These are phyloP conservation scores for Daphne laureola DNA, from an alignment of 441 rosid species.

Conservation along the genomic window DNA sequence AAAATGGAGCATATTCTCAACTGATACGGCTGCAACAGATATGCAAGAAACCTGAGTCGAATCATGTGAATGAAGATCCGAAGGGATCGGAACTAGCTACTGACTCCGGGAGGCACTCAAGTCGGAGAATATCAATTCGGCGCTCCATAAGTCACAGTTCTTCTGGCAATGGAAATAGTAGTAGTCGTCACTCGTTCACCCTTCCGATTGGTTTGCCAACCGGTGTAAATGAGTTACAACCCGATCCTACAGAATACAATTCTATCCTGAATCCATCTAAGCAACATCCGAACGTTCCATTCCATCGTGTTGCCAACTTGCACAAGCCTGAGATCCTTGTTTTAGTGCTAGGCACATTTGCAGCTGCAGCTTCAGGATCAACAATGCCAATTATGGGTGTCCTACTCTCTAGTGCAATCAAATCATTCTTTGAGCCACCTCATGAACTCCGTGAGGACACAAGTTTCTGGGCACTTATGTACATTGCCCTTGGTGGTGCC, in stretches of 20 bases:
- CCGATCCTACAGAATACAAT: background rate
- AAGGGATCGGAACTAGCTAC: slow-evolving; percentile 18
- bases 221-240: background rate
- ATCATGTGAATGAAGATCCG: slow-evolving; percentile 19
- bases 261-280: slow-evolving; percentile 16
- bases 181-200: slow-evolving; percentile 27
- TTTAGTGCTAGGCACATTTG: slow-evolving; percentile 40
- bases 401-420: slow-evolving; percentile 40
- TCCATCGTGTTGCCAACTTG: slow-evolving; percentile 45
- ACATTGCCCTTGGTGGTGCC: slow-evolving; percentile 38
- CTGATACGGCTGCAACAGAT: slow-evolving; percentile 48
- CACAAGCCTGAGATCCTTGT: slow-evolving; percentile 65
- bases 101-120: slow-evolving; percentile 28
- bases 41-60: slow-evolving; percentile 23
- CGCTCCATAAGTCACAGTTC: slow-evolving; percentile 47
- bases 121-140: slow-evolving; percentile 26
- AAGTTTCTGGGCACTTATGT: slow-evolving; percentile 53
- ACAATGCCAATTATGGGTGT: slow-evolving; percentile 53
- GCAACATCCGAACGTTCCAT: slow-evolving; percentile 21
- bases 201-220: slow-evolving; percentile 36
- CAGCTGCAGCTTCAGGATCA: slow-evolving; percentile 41
- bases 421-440: slow-evolving; percentile 48
- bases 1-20: slow-evolving; percentile 59
- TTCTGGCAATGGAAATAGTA: slow-evolving; percentile 21
- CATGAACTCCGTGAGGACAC: slow-evolving; percentile 44